These are phyloP conservation scores for Pseudocercospora eumusae DNA, from an alignment of 2,329 filamentous ascomycete genomes.

Conservation along the genomic window DNA sequence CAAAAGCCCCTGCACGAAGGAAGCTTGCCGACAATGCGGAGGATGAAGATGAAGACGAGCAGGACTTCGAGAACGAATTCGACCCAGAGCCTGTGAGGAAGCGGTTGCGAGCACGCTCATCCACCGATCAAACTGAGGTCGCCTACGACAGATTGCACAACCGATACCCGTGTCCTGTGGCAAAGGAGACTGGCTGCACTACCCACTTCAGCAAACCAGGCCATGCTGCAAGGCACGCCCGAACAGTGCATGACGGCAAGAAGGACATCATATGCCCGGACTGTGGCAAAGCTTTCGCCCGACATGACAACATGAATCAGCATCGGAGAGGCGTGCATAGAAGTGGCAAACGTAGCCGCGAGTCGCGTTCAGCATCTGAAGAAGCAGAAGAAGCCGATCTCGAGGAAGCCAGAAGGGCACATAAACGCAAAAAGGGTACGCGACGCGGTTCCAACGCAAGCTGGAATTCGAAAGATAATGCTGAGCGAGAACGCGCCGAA, in stretches of 20 bases:
- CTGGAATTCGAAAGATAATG: conserved; percentile 5
- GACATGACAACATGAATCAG: conserved; percentile 22
- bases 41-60: conserved; percentile 5
- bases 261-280: conserved; percentile 16
- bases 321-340: conserved; percentile 20
- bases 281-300: conserved; percentile 19
- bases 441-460: conserved; percentile 5
- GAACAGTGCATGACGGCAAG: conserved; percentile 14
- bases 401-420: conserved; percentile 10
- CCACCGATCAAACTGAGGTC: conserved; percentile 7
- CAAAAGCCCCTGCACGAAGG: not conserved
- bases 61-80: not conserved
- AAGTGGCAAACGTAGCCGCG: conserved; percentile 15
- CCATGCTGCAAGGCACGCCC: conserved; percentile 17
- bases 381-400: conserved; percentile 19
- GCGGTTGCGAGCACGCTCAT: conserved; percentile 12
- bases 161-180: conserved; percentile 18
- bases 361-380: conserved; percentile 12
- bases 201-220: conserved; percentile 17
- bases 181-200: conserved; percentile 17
- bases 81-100: conserved; percentile 1
- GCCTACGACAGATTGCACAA: conserved; percentile 1
- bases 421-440: conserved; percentile 14
- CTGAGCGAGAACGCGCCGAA: not conserved
- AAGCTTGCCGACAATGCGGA: conserved; percentile 6